phyloP scores from a whole-genome alignment of 2,329 filamentous ascomycete genomes.

The Aureobasidium sp. region DNA sequence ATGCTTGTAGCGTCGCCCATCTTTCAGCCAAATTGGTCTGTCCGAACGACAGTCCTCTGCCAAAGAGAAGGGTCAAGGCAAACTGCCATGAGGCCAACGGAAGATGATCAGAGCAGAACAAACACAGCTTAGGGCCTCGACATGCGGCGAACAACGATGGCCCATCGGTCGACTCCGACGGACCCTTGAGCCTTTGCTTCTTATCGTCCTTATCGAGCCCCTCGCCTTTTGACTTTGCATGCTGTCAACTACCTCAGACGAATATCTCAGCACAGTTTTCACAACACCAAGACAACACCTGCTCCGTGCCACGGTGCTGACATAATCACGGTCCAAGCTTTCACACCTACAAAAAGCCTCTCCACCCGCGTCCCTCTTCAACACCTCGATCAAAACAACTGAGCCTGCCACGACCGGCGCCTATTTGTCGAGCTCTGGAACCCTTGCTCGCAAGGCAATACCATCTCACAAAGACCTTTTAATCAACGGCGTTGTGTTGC shows the following conservation, averaged over 20 bases:
- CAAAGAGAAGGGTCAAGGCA: not conserved
- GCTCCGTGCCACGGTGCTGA: not conserved
- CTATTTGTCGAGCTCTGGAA: constrained; percentile 34
- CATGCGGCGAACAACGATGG: constrained; percentile 1
- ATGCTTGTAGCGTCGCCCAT: constrained; percentile 23
- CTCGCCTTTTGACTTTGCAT: no score
- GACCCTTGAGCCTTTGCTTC: not conserved
- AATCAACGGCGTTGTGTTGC: constrained; percentile 60
- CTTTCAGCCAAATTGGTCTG: constrained; percentile 27
- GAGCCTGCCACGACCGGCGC: constrained; percentile 65
- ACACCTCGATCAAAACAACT: constrained; percentile 52
- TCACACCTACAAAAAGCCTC: not conserved
- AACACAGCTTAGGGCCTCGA: not conserved
- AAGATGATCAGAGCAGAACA: not conserved
- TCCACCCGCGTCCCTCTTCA: constrained; percentile 28
- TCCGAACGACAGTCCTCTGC: not conserved
- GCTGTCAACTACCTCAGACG: no score
- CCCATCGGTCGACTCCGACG: constrained; percentile 10
- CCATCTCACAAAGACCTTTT: constrained; percentile 18
- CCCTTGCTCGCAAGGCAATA: constrained; percentile 21
- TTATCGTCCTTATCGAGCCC: constrained; percentile 6
- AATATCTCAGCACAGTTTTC: no score
- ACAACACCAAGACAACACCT: no score
- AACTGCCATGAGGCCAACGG: constrained; percentile 6
- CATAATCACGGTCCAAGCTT: constrained; percentile 5